Conservation (phyloP, 257 asterid genomes). For the Fraxinus cuspidata region DNA sequence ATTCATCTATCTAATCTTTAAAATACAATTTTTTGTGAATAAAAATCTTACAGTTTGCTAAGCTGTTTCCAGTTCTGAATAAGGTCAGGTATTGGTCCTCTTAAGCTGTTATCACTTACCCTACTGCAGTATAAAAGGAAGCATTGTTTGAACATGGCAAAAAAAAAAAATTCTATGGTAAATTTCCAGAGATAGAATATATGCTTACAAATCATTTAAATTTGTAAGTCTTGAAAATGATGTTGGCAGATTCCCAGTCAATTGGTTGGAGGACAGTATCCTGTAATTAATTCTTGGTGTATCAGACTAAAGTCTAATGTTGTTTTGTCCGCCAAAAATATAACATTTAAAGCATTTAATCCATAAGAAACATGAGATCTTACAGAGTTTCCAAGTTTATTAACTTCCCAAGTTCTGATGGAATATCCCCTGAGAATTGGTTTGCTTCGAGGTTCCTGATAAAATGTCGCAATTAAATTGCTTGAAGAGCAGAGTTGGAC, state of each 20-base stretch:
- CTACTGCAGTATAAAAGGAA: constrained; percentile 53
- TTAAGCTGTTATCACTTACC: constrained; percentile 74
- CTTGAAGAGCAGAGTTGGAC: constrained; percentile 8
- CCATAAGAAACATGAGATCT: constrained; percentile 33
- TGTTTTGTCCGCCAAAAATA: constrained; percentile 2
- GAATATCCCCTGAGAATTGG: constrained; percentile 69
- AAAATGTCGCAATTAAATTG: constrained; percentile 21
- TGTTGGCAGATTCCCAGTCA: constrained; percentile 62
- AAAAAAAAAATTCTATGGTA: neutral
- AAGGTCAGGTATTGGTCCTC: constrained; percentile 69
- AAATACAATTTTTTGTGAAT: constrained; percentile 10
- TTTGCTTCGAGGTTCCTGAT: constrained; percentile 85
- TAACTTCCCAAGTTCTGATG: constrained; percentile 68
- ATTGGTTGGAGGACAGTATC: constrained; percentile 74
- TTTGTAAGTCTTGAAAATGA: constrained; percentile 61
- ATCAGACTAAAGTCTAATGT: constrained; percentile 19
- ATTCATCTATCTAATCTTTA: neutral
- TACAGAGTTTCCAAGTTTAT: constrained; percentile 59
- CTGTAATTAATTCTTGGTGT: constrained; percentile 44
- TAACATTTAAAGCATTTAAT: constrained; percentile 5
- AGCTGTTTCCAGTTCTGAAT: constrained; percentile 82
- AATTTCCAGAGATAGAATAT: constrained; percentile 19
- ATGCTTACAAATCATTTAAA: constrained; percentile 73
- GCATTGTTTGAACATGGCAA: constrained; percentile 20
- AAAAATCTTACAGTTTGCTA: constrained; percentile 59